phyloP scores from a whole-genome alignment of 495 filamentous ascomycete genomes.

The Chaetomidium leptoderma region DNA sequence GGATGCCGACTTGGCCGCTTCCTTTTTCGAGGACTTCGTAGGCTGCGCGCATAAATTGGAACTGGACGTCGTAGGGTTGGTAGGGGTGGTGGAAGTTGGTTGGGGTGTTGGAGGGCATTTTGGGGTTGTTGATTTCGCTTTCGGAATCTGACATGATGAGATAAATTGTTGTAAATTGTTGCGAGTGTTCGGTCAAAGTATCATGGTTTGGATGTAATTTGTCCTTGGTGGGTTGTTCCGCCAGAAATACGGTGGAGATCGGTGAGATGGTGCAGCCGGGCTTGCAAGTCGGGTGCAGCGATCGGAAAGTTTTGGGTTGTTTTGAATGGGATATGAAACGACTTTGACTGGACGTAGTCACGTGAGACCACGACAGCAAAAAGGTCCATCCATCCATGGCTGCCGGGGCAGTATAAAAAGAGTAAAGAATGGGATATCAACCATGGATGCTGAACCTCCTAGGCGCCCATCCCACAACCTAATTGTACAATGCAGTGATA shows the following conservation, averaged over 20 bases:
- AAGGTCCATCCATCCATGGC: too few relatives aligned
- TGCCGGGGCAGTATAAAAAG: background rate
- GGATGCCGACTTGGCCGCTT: conserved; percentile 74
- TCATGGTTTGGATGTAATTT: background rate
- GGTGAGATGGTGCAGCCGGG: background rate
- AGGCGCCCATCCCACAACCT: background rate
- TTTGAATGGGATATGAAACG: background rate
- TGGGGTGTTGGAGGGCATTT: conserved; percentile 5
- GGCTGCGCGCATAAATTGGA: conserved; percentile 81
- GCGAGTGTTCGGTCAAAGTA: background rate
- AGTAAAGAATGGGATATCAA: conserved; percentile 10
- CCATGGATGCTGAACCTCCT: background rate
- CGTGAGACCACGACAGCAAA: background rate
- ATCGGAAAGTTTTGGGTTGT: background rate
- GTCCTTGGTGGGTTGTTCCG: background rate
- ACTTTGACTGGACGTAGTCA: background rate
- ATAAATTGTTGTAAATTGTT: background rate
- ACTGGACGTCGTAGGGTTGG: conserved; percentile 84
- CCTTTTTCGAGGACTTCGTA: conserved; percentile 78
- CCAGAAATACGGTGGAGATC: background rate
- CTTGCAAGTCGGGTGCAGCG: conserved; percentile 1
- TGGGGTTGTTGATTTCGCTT: background rate
- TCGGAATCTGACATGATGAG: conserved; percentile 1
- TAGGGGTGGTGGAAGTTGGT: conserved; percentile 86
- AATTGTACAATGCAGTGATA: background rate